These are phyloP conservation scores for Stemphylium vesicarium DNA, from an alignment of 2,329 filamentous ascomycete species.

Conservation along the genomic window DNA sequence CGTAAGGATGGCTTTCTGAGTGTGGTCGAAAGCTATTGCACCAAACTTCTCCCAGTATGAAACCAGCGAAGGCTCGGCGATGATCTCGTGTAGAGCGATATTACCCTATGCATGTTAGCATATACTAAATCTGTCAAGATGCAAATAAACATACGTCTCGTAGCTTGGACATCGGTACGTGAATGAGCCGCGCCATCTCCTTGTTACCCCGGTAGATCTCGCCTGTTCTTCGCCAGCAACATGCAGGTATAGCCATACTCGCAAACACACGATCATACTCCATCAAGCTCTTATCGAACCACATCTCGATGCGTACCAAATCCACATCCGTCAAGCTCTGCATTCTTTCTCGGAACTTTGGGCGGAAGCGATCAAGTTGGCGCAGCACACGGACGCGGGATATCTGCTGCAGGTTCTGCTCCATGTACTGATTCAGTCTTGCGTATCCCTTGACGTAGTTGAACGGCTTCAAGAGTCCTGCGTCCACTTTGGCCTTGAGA, in stretches of 20 bases:
- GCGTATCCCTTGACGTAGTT: conserved; percentile 98
- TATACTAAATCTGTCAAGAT: background rate
- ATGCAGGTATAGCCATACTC: conserved; percentile 97
- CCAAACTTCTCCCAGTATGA: conserved; percentile 99
- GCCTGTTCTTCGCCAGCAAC: conserved; percentile 94
- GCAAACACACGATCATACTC: conserved; percentile 98
- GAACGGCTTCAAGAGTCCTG: conserved; percentile 92
- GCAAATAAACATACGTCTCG: conserved; percentile 73
- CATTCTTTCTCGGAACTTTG: conserved; percentile 94
- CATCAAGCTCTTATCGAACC: conserved; percentile 96
- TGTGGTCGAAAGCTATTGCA: conserved; percentile 92
- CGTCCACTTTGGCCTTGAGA: conserved; percentile 93
- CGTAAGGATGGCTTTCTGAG: conserved; percentile 93
- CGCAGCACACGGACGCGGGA: conserved; percentile 91
- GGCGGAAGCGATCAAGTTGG: conserved; percentile 89
- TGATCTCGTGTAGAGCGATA: conserved; percentile 91
- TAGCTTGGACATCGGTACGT: conserved; percentile 87
- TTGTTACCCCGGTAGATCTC: conserved; percentile 98
- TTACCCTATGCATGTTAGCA: conserved; percentile 71
- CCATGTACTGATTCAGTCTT: conserved; percentile 87
- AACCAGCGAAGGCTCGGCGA: conserved; percentile 92
- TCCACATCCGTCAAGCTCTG: conserved; percentile 92
- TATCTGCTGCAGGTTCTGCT: conserved; percentile 79
- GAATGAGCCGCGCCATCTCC: conserved; percentile 96
- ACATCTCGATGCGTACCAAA: conserved; percentile 95